Evolutionary conservation across 257 asterid species (phyloP), one percentile per base, ranked within the genome.

Genomic region (Przewalskia tangutica): DNA sequence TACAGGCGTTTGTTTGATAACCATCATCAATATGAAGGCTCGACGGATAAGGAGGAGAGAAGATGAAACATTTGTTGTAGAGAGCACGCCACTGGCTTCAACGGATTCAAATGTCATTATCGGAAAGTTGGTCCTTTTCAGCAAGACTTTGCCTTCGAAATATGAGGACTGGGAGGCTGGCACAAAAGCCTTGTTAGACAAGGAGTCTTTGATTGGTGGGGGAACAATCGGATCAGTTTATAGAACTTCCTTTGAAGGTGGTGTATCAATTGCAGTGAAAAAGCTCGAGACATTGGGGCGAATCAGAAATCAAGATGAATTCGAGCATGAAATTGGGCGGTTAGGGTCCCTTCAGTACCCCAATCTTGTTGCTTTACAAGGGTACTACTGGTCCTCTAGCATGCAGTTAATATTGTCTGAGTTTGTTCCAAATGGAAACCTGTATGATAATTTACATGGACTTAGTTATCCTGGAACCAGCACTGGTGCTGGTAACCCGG

Each of bases 111-210:
- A 88, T 79, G 88, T 90, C 64, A 91, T 96, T 44, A 93, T 94
- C 1, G 98, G 99, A 64, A 96, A 96, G 84, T 82, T 96, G 66
- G 98, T 96, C 71, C 92, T 94, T 56, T 96, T 93, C 86, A 89
- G 93, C 90, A 92, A 90, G 85, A 90, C 89, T 42, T 84, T 94
- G 79, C 99, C 98, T 48, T 92, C 98, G 7, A 96, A 91, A 82
- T 96, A 96, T 60, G 97, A 96, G 81, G 99, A 91, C 77, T 96
- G 99, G 99, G 98, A 96, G 84, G 89, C 95, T 2, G 99, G 98
- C 7, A 94, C 97, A 0, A 94, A 91, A 88, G 95, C 98, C 5
- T 87, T 96, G 94, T 93, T 96, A 8, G 97, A 96, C 85, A 96
- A 90, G 82, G 99, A 96, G 56, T 88, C 97, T 70, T 58, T 94